Evolutionary conservation across 164 flowering plant species (phyloP).

Genomic region (Chimonanthus praecox): DNA sequence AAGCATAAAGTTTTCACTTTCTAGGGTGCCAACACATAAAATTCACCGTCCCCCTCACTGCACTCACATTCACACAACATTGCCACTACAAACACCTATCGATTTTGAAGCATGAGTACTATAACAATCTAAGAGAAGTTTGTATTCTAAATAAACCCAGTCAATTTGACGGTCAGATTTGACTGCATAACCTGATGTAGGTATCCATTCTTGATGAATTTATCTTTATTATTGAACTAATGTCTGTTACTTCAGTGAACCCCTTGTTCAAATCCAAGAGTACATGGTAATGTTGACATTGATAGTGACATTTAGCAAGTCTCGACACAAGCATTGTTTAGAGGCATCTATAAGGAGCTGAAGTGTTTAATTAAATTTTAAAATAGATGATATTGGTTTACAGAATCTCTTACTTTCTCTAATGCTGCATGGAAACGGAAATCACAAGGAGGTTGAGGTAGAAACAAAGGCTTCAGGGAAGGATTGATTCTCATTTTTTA

Average conservation of each 20-base stretch:
- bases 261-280: background rate
- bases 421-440: background rate
- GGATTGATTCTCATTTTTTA: too few relatives aligned
- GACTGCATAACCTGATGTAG: background rate
- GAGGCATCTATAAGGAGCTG: background rate
- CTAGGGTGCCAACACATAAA: too few relatives aligned
- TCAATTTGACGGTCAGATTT: background rate
- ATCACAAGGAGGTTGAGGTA: background rate
- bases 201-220: background rate
- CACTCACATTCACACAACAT: too few relatives aligned
- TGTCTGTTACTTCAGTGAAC: background rate
- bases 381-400: background rate
- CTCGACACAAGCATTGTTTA: background rate
- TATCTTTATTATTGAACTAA: background rate
- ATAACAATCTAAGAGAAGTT: background rate
- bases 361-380: background rate
- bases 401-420: background rate
- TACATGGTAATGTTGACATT: too few relatives aligned
- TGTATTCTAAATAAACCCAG: background rate
- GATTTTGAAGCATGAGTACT: too few relatives aligned
- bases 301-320: background rate
- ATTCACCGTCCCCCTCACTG: too few relatives aligned
- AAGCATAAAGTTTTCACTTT: background rate
- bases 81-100: too few relatives aligned
- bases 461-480: background rate